Base-by-base conservation (phyloP, 495 filamentous ascomycete genomes). In the Annulohypoxylon bovei region DNA sequence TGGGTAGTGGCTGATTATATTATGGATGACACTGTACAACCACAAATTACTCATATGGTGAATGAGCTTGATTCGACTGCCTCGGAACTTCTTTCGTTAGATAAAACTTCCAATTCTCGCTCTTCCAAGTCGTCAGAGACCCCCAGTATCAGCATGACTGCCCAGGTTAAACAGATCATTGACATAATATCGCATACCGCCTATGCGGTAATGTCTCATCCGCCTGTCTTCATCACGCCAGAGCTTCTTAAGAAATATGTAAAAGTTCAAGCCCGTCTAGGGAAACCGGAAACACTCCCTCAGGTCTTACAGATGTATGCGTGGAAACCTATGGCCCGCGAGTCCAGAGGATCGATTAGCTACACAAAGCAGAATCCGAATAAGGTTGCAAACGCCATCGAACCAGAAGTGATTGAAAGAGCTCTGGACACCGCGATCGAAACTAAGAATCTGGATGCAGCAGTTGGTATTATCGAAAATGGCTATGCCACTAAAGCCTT, bases 241-340 rank as follows among this genome's bases (percentile, higher is more conserved):
- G 77, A 83, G 27, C 78, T 93, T 0, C 86, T 99, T 7, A 77
- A 85, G 16, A 75, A 80, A 58, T 98, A 97, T 72, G 88, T 94
- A 50, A 81, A 84, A 23, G 87, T 91, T 28, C 93, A 97, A 73
- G 81, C 86, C 16, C 80, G 86, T n/a, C 86, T 98, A 65, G 83
- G 87, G 56, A 88, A 83, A 49, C 89, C 93, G 11, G 82, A 92
- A 62, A 87, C 88, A 32, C 86, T 98, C 75, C 93, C 95, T 2
- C 85, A 89, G 46, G 87, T 92, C 49, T 91, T 99, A 81, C 76
- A 87, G 44, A 86, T 98, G 33, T 98, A 93, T 72, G 93, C 93
- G 56, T 85, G 85, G 74, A 99, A 98, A 78, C 92, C 92, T 14
- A 80, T 89, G 52, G 93, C 93, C 8, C 80, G 86, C 58, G 82